Base-by-base conservation (phyloP, 2,329 filamentous ascomycete species). In the Colletotrichum trifolii region DNA sequence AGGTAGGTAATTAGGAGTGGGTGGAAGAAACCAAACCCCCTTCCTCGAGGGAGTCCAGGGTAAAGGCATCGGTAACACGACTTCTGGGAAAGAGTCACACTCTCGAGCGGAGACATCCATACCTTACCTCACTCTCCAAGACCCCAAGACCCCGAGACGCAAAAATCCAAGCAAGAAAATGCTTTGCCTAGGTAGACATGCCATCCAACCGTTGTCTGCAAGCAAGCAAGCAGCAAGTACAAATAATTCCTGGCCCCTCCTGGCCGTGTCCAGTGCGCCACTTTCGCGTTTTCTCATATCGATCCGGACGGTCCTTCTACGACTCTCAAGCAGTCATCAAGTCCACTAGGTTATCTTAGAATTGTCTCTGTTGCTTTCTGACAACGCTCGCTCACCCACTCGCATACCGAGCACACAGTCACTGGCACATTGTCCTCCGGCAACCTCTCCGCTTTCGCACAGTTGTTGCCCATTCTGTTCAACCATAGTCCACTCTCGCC, bases 61-160 rank as follows among this genome's bases (percentile, higher is more conserved):
- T 25, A 25, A 25, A 25, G 25, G 25, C 4, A 25, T 25, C 25
- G 25, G 25, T 25, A 25, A 25, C 25, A 25, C 25, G 25, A 25
- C 25, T 25, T 25, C 25, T 25, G 25, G 55, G 55, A 52, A 64
- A 67, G 60, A 69, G 69, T 70, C 69, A 70, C 66, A 66, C 61
- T 54, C 59, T 54, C 42, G 38, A 67, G 42, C 54, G 54, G 50
- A 39, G 54, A 54, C 61, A 49, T 65, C 40, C 60, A 50, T 60
- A 25, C 4, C 25, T 25, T 5, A 25, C 35, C 39, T 43, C 42
- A 8, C 42, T 43, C 42, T 9, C n/a, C 17, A n/a, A 36, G 47
- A 25, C 13, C 25, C 25, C 42, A 15, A 40, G 43, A n/a, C 13
- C 42, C 13, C 13, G 42, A n/a, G 42, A 43, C 12, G 42, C 13